Percentiles rank a stretch among this genome's conserved stretches.
These are phyloP conservation scores for Agarophyton chilense DNA, from an alignment of 23 red algal genomes.

Conservation along the genomic window DNA sequence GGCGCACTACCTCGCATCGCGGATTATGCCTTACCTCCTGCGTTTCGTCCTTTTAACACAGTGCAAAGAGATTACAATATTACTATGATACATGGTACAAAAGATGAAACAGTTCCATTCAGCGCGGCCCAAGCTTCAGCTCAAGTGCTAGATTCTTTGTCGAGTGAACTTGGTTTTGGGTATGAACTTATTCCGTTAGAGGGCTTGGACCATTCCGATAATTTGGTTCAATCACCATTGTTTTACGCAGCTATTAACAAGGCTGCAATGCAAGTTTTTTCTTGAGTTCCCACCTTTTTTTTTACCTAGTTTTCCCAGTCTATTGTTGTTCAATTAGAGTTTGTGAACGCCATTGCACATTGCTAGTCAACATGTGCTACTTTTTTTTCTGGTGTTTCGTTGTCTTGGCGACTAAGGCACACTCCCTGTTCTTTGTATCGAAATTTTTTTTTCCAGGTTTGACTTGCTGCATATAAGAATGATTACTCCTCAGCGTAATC, in stretches of 20 bases:
- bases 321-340: too few species aligned
- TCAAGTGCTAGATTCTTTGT: not conserved
- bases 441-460: too few species aligned
- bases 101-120: constrained; percentile 8
- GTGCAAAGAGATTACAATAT: not conserved
- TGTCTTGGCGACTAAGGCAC: too few species aligned
- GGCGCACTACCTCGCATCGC: not conserved
- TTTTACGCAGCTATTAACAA: not conserved
- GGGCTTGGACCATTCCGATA: constrained; percentile 8
- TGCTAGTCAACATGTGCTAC: too few species aligned
- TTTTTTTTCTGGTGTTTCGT: too few species aligned
- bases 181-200: constrained; percentile 12
- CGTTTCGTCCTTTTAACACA: not conserved
- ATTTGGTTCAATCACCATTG: not conserved
- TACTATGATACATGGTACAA: constrained; percentile 13
- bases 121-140: not conserved
- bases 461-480: too few species aligned
- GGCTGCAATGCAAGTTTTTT: constrained; percentile 2
- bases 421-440: too few species aligned
- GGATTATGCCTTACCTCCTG: not conserved
- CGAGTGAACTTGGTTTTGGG: not conserved
- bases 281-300: not conserved
- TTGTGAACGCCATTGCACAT: too few species aligned
- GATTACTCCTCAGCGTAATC: too few species aligned
- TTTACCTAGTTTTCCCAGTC: too few species aligned